These are phyloP conservation scores for Suillus americanus DNA, from an alignment of 768 basidiomycete genomes.

Conservation along the genomic window DNA sequence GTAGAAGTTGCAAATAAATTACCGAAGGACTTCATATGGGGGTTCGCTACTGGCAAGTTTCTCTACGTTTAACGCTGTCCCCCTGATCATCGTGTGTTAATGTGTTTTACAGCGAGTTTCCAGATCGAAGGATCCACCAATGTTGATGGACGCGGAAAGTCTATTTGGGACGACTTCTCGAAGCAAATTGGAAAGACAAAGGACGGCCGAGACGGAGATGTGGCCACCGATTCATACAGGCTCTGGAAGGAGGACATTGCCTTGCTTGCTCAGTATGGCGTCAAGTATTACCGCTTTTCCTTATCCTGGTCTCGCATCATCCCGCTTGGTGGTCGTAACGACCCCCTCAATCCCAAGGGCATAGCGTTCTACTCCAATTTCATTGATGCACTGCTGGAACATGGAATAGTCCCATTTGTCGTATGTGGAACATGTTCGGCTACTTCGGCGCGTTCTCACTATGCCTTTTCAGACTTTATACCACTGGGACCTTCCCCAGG, in stretches of 20 bases:
- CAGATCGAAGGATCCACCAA: conserved; percentile 72
- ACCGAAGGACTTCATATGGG: conserved; percentile 65
- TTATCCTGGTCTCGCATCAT: conserved; percentile 77
- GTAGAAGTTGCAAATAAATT: conserved; percentile 38
- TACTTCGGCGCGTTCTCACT: conserved; percentile 2
- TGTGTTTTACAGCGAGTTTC: conserved; percentile 50
- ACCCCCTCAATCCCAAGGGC: conserved; percentile 69
- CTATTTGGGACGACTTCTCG: conserved; percentile 76
- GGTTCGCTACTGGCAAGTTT: conserved; percentile 61
- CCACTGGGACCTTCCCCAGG: conserved; percentile 81
- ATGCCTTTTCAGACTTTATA: conserved; percentile 52
- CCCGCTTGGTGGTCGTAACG: conserved; percentile 69
- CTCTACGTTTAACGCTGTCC: background rate
- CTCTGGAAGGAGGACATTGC: conserved; percentile 68
- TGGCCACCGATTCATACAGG: conserved; percentile 70
- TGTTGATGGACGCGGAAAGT: conserved; percentile 61
- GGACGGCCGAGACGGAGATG: conserved; percentile 66
- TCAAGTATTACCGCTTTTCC: conserved; percentile 75
- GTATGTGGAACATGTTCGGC: conserved; percentile 36
- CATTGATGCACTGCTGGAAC: conserved; percentile 63
- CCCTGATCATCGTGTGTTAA: background rate
- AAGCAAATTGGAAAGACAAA: conserved; percentile 64
- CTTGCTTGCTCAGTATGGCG: conserved; percentile 61
- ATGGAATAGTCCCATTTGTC: conserved; percentile 68
- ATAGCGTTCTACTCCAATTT: conserved; percentile 69